phyloP scores from a whole-genome alignment of 2,329 filamentous ascomycete genomes.

The Chrysoporthe austroafricana region DNA sequence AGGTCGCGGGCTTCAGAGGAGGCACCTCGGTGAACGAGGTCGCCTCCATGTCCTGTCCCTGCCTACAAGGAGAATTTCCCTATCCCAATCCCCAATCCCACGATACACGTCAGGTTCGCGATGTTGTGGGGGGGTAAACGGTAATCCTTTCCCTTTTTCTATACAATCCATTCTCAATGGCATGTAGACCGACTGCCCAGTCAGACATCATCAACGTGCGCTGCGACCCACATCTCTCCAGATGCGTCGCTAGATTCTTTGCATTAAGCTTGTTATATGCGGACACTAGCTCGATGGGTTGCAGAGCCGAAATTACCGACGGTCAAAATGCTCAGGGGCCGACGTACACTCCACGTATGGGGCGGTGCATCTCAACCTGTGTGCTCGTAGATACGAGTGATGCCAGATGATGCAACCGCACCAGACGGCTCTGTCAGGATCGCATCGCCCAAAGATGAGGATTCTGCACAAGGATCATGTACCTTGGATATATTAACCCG shows the following conservation, averaged over 20 bases:
- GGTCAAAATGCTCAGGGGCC: conserved; percentile 2
- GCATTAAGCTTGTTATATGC: neutral
- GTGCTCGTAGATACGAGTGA: neutral
- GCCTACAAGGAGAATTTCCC: neutral
- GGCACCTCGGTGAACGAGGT: neutral
- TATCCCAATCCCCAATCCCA: neutral
- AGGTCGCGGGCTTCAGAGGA: neutral
- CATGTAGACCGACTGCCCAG: neutral
- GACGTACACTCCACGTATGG: neutral
- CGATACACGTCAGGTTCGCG: neutral
- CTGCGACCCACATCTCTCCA: conserved; percentile 1
- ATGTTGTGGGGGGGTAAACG: neutral
- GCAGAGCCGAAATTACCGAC: conserved; percentile 2
- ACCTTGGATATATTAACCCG: neutral
- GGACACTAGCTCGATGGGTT: neutral
- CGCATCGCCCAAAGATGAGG: neutral
- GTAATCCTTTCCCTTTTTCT: conserved; percentile 6
- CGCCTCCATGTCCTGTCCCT: neutral
- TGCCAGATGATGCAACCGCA: neutral
- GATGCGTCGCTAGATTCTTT: neutral
- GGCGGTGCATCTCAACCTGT: neutral
- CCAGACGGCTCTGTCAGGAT: neutral
- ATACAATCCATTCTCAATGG: neutral
- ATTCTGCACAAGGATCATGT: neutral
- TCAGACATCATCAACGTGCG: neutral